These are phyloP conservation scores for Saturnispora diversa DNA, from an alignment of 805 yeast genomes.

Conservation along the genomic window DNA sequence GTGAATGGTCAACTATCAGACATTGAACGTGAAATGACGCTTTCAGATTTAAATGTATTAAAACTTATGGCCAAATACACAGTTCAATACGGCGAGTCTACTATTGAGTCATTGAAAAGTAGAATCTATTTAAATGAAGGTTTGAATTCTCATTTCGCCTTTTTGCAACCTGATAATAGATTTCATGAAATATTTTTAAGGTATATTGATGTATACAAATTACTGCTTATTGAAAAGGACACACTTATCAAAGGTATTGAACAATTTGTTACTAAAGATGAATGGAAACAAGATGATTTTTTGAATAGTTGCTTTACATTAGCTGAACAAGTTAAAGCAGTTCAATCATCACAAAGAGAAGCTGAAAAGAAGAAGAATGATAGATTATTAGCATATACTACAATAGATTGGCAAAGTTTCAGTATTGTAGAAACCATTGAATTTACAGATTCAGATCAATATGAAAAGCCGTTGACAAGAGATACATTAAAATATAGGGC, in stretches of 20 bases:
- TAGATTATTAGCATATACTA: constrained; percentile 52
- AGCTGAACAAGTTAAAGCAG: constrained; percentile 44
- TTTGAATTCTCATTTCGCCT: constrained; percentile 55
- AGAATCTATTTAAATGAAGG: constrained; percentile 24
- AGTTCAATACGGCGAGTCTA: constrained; percentile 49
- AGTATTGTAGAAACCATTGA: constrained; percentile 59
- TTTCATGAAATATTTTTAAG: constrained; percentile 42
- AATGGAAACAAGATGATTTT: constrained; percentile 27
- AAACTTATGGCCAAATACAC: constrained; percentile 65
- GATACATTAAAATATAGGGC: constrained; percentile 57
- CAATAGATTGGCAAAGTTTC: constrained; percentile 86
- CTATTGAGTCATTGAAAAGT: constrained; percentile 32
- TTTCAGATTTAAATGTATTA: constrained; percentile 58
- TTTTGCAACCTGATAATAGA: constrained; percentile 53
- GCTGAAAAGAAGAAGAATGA: constrained; percentile 28
- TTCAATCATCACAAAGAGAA: constrained; percentile 27
- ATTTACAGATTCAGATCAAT: constrained; percentile 55
- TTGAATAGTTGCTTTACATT: constrained; percentile 43
- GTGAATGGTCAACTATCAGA: constrained; percentile 15
- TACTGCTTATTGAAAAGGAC: constrained; percentile 26
- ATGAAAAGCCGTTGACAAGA: constrained; percentile 47
- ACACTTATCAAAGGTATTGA: constrained; percentile 7
- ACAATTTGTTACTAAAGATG: constrained; percentile 16
- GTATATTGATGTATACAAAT: constrained; percentile 50
- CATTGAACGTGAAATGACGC: constrained; percentile 37